These are phyloP conservation scores for Neoboletus magnificus DNA, from an alignment of 768 basidiomycete species.

Conservation along the genomic window DNA sequence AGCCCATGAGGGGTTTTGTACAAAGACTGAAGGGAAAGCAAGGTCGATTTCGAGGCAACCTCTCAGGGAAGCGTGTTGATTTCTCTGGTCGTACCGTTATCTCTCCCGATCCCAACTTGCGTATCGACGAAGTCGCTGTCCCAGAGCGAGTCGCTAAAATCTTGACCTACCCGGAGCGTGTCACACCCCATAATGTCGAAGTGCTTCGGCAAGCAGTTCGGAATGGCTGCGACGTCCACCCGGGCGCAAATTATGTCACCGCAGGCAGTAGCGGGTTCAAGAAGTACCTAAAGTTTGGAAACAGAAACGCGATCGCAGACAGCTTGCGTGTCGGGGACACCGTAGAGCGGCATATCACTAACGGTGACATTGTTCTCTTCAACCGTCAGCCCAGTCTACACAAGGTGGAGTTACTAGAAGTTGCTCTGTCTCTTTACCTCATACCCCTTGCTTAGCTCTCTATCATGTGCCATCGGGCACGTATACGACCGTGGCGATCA, in stretches of 20 bases:
- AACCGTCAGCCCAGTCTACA: constrained; percentile 99
- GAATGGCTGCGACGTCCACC: constrained; percentile 88
- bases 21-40: constrained; percentile 99
- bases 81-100: constrained; percentile 98
- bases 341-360: constrained; percentile 91
- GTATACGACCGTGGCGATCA: constrained; percentile 95
- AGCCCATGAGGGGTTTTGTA: constrained; percentile 96
- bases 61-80: constrained; percentile 98
- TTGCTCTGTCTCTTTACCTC: not conserved
- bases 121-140: constrained; percentile 97
- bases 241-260: constrained; percentile 93
- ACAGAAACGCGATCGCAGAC: constrained; percentile 76
- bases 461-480: constrained; percentile 98
- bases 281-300: constrained; percentile 87
- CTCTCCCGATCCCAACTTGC: constrained; percentile 97
- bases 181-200: constrained; percentile 87
- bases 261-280: constrained; percentile 76
- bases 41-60: constrained; percentile 96
- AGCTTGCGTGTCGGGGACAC: constrained; percentile 82
- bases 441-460: constrained; percentile 59
- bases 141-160: constrained; percentile 94
- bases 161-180: constrained; percentile 94
- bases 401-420: constrained; percentile 50
- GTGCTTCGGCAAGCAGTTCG: constrained; percentile 69
- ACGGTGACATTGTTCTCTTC: constrained; percentile 96